Evolutionary conservation across 106 monocot genomes (phyloP).

Genomic region (Dendrobium nobile): DNA sequence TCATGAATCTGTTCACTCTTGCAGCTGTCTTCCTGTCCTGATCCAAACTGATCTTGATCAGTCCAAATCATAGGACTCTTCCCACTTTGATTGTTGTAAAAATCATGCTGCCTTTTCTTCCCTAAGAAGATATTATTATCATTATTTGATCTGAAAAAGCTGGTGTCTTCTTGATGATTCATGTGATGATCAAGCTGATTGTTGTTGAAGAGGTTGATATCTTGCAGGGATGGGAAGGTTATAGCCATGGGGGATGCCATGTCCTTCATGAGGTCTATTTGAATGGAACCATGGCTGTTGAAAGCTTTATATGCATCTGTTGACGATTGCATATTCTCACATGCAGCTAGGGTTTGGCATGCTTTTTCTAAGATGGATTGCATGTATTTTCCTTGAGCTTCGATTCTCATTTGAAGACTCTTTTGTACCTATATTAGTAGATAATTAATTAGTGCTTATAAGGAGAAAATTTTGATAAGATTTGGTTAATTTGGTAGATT

Average conservation of each 20-base stretch:
- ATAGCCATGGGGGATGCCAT: constrained; percentile 34
- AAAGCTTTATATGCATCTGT: neutral
- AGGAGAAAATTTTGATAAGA: neutral
- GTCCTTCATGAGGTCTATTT: constrained; percentile 23
- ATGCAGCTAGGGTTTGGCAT: constrained; percentile 31
- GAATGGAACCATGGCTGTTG: neutral
- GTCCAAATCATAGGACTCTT: constrained; percentile 60
- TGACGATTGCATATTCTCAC: constrained; percentile 2
- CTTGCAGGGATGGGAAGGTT: constrained; percentile 69
- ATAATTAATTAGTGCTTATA: neutral
- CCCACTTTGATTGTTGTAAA: constrained; percentile 14
- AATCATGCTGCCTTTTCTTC: constrained; percentile 26
- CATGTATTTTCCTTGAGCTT: constrained; percentile 69
- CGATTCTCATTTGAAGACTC: constrained; percentile 64
- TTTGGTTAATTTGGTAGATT: neutral
- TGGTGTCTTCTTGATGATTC: constrained; percentile 18
- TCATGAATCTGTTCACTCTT: constrained; percentile 8
- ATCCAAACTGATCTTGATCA: constrained; percentile 24
- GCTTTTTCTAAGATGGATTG: constrained; percentile 68
- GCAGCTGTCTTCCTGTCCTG: constrained; percentile 7
- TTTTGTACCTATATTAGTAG: constrained; percentile 44
- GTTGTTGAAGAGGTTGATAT: constrained; percentile 48
- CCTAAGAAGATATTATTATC: constrained; percentile 18
- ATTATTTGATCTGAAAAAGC: constrained; percentile 19
- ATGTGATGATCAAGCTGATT: constrained; percentile 29